Evolutionary conservation across 371 early-diverging fungal genomes (phyloP).

Genomic region (Apophysomyces sp.): DNA sequence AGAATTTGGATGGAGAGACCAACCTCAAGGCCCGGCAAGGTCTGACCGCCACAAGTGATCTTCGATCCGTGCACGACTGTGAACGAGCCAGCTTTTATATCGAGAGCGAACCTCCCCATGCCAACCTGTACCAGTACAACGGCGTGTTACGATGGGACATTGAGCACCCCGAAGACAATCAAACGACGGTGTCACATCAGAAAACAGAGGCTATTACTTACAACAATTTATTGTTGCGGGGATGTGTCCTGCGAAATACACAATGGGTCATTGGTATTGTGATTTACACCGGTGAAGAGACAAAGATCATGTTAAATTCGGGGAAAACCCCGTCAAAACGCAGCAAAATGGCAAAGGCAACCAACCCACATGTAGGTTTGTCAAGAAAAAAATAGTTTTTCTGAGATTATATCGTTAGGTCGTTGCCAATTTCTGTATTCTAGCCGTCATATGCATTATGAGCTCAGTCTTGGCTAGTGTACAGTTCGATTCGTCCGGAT

Average conservation of each 20-base stretch:
- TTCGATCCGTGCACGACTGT: constrained; percentile 50
- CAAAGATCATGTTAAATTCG: constrained; percentile 89
- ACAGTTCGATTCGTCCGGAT: constrained; percentile 40
- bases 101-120: constrained; percentile 81
- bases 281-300: constrained; percentile 87
- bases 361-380: constrained; percentile 83
- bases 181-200: constrained; percentile 36
- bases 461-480: constrained; percentile 61
- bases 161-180: constrained; percentile 24
- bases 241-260: constrained; percentile 91
- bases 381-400: too few relatives aligned
- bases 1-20: constrained; percentile 87
- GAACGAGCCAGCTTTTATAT: constrained; percentile 60
- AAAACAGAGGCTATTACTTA: constrained; percentile 45
- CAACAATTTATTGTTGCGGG: constrained; percentile 85
- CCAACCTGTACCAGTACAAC: constrained; percentile 75
- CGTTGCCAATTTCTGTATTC: constrained; percentile 42
- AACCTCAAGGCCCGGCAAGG: constrained; percentile 72
- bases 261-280: constrained; percentile 81
- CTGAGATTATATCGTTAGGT: too few relatives aligned
- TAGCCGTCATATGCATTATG: constrained; percentile 59
- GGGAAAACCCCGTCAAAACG: constrained; percentile 93
- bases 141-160: constrained; percentile 60
- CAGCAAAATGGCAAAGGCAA: constrained; percentile 89
- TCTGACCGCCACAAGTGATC: constrained; percentile 33